Evolutionary conservation across 768 basidiomycete species (phyloP).

Genomic region (Xerocomus spinulosus): DNA sequence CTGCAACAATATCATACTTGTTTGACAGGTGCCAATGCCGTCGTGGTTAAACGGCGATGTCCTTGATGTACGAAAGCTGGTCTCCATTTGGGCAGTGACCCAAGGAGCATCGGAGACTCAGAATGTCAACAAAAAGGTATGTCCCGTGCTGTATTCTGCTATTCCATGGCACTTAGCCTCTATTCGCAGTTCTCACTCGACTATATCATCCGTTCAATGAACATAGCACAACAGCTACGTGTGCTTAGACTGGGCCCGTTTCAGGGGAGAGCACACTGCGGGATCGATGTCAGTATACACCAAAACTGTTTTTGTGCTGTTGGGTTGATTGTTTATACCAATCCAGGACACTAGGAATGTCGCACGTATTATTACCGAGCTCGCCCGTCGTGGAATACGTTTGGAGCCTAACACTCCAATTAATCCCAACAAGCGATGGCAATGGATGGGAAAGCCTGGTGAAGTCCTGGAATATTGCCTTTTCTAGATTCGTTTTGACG

Average conservation of each 20-base stretch:
- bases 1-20: conserved; percentile 6
- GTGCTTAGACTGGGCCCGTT: conserved; percentile 72
- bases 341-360: conserved; percentile 86
- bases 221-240: conserved; percentile 71
- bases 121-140: conserved; percentile 15
- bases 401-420: conserved; percentile 74
- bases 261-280: conserved; percentile 80
- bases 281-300: conserved; percentile 73
- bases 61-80: conserved; percentile 65
- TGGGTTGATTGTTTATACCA: conserved; percentile 7
- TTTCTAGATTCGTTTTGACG: conserved; percentile 11
- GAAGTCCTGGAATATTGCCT: conserved; percentile 50
- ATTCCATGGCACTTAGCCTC: neutral
- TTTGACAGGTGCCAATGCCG: conserved; percentile 58
- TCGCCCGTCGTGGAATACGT: conserved; percentile 63
- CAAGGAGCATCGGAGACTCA: conserved; percentile 7
- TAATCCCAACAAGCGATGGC: conserved; percentile 63
- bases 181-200: conserved; percentile 14
- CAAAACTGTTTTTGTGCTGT: neutral
- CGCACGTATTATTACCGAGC: conserved; percentile 71
- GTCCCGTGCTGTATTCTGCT: neutral
- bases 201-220: conserved; percentile 38
- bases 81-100: conserved; percentile 40
- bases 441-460: conserved; percentile 81
- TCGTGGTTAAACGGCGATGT: conserved; percentile 69